Evolutionary conservation across 148 eudicot genomes (phyloP), one percentile per base, ranked within the genome.

Genomic region (Rhododendron ovatum): DNA sequence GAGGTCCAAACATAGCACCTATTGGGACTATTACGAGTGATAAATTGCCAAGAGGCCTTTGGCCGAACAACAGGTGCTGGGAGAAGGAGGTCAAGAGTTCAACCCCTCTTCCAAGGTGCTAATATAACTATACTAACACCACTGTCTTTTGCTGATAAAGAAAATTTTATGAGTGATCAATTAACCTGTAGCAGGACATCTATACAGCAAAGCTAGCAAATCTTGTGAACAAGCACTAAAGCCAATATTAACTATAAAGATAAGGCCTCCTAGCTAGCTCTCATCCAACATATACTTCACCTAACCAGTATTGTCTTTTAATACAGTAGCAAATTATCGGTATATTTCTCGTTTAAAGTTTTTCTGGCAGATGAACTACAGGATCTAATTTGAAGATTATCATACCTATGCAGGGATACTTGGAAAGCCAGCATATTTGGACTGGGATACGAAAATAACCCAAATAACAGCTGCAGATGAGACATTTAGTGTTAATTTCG

Each of bases 401-500:
- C 48, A 35, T 10, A 8, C 50, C 10, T 57, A 55, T 79, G 4
- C 61, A 88, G 90, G 90, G 47, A 89, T 85, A 79, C 35, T 87
- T n/a, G 89, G 91, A 17, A 87, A 87, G 61, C 57, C 85, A 15
- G 91, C 91, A 59, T 33, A 83, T 57, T 61, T 94, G 89, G 92
- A 90, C 39, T 96, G 98, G 98, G 74, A 86, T 9, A 89, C 86
- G 14, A 84, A 86, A 33, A 51, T 85, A 82, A 86, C 89, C 41
- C 88, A 91, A 33, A 69, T 92, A 74, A 79, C 86, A 24, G 89
- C 93, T 2, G 93, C 88, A 2, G 96, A 94, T 26, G 88, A 89
- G 4, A 84, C 91, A 26, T 94, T 88, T 84, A 87, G 84, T 30
- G 85, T 93, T 12, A 65, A 84, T 15, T 96, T 96, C 55, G 98